These are phyloP conservation scores for Pseudogymnoascus destructans DNA, from an alignment of 2,329 filamentous ascomycete genomes.

Conservation along the genomic window DNA sequence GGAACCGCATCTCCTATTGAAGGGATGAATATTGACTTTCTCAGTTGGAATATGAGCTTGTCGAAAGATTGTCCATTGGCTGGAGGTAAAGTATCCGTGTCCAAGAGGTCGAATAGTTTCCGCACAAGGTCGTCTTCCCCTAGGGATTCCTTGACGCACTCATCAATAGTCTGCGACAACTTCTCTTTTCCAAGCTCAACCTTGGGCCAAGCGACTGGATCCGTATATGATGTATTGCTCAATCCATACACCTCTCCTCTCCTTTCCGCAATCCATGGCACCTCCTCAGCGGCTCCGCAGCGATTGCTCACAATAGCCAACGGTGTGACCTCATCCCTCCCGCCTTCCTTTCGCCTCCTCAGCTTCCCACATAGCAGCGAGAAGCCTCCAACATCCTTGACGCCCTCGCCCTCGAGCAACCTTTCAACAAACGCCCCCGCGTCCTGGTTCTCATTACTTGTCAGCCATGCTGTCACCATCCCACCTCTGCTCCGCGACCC, in stretches of 20 bases:
- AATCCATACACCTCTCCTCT: slow-evolving; percentile 43
- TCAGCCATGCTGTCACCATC: slow-evolving; percentile 52
- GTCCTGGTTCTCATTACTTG: slow-evolving; percentile 34
- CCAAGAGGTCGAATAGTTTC: slow-evolving; percentile 40
- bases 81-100: slow-evolving; percentile 42
- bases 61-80: slow-evolving; percentile 31
- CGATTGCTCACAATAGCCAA: slow-evolving; percentile 52
- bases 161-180: slow-evolving; percentile 28
- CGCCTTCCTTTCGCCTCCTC: slow-evolving; percentile 22
- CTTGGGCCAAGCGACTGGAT: slow-evolving; percentile 47
- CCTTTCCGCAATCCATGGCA: slow-evolving; percentile 43
- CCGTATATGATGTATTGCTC: slow-evolving; percentile 47
- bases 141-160: slow-evolving; percentile 28
- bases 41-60: slow-evolving; percentile 39
- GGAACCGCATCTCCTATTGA: slow-evolving; percentile 37
- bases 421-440: slow-evolving; percentile 38
- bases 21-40: slow-evolving; percentile 49
- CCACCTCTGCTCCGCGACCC: slow-evolving; percentile 46
- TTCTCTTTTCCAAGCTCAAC: slow-evolving; percentile 37
- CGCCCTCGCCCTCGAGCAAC: slow-evolving; percentile 38
- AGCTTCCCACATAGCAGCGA: slow-evolving; percentile 54
- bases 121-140: slow-evolving; percentile 38
- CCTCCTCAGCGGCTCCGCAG: slow-evolving; percentile 37
- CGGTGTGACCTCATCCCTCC: slow-evolving; percentile 29
- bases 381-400: slow-evolving; percentile 52